These are phyloP conservation scores for Geotrichum carabidarum DNA, from an alignment of 1,139 yeast species.

Conservation along the genomic window DNA sequence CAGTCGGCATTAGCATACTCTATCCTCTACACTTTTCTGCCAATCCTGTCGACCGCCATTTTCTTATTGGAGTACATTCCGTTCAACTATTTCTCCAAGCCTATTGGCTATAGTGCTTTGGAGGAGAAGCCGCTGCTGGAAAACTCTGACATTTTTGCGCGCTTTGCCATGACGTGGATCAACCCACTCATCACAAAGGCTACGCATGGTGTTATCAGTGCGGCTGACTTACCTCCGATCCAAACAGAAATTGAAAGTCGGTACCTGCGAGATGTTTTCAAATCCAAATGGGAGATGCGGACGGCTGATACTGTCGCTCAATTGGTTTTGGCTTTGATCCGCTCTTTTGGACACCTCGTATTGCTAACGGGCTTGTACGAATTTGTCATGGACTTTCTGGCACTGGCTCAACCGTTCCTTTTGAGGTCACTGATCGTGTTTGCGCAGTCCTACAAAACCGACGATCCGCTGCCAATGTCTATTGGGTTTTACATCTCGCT, in stretches of 20 bases:
- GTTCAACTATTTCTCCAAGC: conserved; percentile 17
- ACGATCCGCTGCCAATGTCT: conserved; percentile 47
- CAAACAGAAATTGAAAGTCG: conserved; percentile 58
- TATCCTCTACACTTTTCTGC: conserved; percentile 14
- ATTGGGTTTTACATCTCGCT: conserved; percentile 76
- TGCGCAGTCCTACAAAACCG: conserved; percentile 60
- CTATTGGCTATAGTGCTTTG: conserved; percentile 10
- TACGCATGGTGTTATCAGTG: conserved; percentile 59
- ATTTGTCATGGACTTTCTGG: conserved; percentile 58
- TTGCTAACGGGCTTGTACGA: conserved; percentile 65
- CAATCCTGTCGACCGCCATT: conserved; percentile 5
- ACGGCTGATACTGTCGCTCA: conserved; percentile 49
- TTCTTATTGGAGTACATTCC: conserved; percentile 19
- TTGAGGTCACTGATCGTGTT: conserved; percentile 67
- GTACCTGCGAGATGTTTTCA: conserved; percentile 45
- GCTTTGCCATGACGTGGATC: conserved; percentile 82
- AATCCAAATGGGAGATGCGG: conserved; percentile 52
- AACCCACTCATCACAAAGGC: conserved; percentile 77
- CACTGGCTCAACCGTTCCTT: conserved; percentile 80
- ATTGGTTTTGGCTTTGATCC: conserved; percentile 52
- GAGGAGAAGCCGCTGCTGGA: conserved; percentile 40
- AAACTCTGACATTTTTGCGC: conserved; percentile 69
- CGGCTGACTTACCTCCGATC: conserved; percentile 70
- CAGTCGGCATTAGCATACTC: conserved; percentile 11
- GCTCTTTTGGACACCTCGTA: conserved; percentile 63